phyloP scores from a whole-genome alignment of 768 basidiomycete genomes.

The Lentinula detonsa region DNA sequence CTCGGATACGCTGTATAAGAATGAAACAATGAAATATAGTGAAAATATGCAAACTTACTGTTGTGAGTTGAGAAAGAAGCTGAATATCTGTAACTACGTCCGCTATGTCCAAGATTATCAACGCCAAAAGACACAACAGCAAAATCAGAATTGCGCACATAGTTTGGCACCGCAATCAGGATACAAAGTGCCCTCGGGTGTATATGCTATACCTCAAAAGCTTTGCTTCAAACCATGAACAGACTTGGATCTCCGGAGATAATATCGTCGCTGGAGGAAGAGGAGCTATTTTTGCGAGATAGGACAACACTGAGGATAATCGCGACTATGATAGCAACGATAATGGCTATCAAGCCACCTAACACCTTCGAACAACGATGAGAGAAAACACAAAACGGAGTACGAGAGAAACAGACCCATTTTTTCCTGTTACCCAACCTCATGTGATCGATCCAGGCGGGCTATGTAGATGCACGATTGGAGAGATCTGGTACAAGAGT shows the following conservation, averaged over 20 bases:
- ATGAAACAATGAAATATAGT: too few species aligned
- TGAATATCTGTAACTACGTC: constrained; percentile 19
- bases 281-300: not conserved
- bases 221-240: constrained; percentile 63
- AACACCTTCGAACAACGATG: constrained; percentile 33
- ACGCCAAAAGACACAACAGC: not conserved
- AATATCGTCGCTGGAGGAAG: constrained; percentile 1
- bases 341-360: constrained; percentile 31
- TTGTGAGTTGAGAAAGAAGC: constrained; percentile 84
- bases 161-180: constrained; percentile 61
- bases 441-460: too few species aligned
- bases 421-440: not conserved
- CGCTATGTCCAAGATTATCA: not conserved
- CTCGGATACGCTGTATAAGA: constrained; percentile 44
- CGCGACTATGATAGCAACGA: constrained; percentile 42
- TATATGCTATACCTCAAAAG: constrained; percentile 83
- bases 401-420: not conserved
- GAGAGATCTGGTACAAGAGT: too few species aligned
- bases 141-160: constrained; percentile 30
- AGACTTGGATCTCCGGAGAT: constrained; percentile 62
- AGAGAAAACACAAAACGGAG: not conserved
- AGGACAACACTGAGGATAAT: constrained; percentile 41
- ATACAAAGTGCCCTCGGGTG: constrained; percentile 63
- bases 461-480: too few species aligned
- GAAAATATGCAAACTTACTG: constrained; percentile 17